These are phyloP conservation scores for Aureobasidium namibiae DNA, from an alignment of 2,329 filamentous ascomycete genomes.

Conservation along the genomic window DNA sequence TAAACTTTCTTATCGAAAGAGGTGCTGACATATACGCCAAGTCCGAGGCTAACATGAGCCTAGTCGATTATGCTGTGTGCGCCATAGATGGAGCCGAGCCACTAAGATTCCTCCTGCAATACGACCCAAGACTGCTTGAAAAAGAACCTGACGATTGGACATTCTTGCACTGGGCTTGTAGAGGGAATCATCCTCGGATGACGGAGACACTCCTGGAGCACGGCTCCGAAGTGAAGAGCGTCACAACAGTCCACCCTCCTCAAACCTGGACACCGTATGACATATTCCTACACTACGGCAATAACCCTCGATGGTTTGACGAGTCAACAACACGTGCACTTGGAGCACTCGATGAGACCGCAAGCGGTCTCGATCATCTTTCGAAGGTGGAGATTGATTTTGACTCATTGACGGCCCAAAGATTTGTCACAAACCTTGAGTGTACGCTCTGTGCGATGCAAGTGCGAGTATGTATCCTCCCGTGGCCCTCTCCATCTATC, in stretches of 20 bases:
- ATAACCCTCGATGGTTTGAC: too few species aligned
- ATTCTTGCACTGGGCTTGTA: not conserved
- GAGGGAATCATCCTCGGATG: not conserved
- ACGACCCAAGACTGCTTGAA: not conserved
- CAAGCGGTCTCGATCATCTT: too few species aligned
- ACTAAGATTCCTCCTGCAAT: not conserved
- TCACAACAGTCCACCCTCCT: not conserved
- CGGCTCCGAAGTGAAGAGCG: not conserved
- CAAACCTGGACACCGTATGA: not conserved
- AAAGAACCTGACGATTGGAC: not conserved
- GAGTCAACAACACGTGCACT: not conserved
- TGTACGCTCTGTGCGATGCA: not conserved
- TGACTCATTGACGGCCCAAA: not conserved
- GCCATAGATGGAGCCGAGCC: not conserved
- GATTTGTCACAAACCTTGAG: fast-evolving
- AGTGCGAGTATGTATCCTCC: not conserved
- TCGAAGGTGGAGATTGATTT: not conserved
- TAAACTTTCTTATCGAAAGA: not conserved
- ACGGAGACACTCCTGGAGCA: not conserved
- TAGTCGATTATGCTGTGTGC: not conserved
- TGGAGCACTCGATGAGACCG: not conserved
- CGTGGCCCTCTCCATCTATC: too few species aligned
- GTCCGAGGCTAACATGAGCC: not conserved
- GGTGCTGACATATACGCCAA: not conserved
- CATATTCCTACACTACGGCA: not conserved